phyloP scores from a whole-genome alignment of 306 rosid genomes.

The Trifolium fragiferum region DNA sequence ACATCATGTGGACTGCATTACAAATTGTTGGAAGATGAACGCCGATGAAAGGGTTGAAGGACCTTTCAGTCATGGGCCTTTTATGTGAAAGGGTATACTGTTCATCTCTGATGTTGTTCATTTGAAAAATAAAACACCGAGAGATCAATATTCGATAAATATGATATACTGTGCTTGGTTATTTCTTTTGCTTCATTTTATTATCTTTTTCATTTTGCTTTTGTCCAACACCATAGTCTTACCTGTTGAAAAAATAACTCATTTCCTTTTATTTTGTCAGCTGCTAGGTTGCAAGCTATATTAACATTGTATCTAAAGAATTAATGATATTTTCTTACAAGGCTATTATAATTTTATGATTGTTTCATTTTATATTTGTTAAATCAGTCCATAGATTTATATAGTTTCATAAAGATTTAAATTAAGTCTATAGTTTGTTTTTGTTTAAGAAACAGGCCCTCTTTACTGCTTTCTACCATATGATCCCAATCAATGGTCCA shows the following conservation, averaged over 20 bases:
- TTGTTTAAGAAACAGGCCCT: background rate
- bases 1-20: constrained; percentile 27
- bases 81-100: background rate
- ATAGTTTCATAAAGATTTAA: background rate
- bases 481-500: no score
- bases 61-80: background rate
- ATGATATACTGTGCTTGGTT: background rate
- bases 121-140: background rate
- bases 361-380: background rate
- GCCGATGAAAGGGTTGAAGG: background rate
- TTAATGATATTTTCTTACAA: background rate
- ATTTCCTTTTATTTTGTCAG: background rate
- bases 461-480: no score
- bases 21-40: constrained; percentile 5
- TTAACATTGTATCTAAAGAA: background rate
- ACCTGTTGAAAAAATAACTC: background rate
- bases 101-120: constrained; percentile 9
- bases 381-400: background rate
- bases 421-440: background rate
- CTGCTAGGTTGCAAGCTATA: background rate
- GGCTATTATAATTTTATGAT: background rate
- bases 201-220: constrained; percentile 10
- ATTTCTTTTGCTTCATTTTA: background rate
- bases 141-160: background rate
- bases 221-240: background rate